Percentiles rank a stretch among this genome's conserved stretches.
phyloP scores from a whole-genome alignment of 228 moss, liverwort and hornwort species.

The Sphagnum magellanicum region DNA sequence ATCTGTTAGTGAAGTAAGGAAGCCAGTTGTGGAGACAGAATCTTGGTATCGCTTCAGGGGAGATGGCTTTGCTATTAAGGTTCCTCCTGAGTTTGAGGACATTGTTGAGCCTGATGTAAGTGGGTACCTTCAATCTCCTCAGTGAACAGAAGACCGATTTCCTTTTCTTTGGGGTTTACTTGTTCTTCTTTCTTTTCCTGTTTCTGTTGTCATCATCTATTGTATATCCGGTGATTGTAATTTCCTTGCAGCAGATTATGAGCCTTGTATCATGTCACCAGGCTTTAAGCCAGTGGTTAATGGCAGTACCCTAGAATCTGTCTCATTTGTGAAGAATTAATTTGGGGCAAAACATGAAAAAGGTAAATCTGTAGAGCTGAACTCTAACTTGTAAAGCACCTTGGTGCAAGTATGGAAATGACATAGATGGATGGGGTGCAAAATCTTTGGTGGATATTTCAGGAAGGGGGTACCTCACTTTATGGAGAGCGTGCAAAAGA shows the following conservation, averaged over 20 bases:
- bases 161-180: neutral
- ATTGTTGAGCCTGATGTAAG: slow-evolving; percentile 72
- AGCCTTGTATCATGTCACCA: too few relatives aligned
- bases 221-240: too few relatives aligned
- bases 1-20: slow-evolving; percentile 14
- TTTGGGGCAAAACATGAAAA: too few relatives aligned
- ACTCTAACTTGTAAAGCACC: too few relatives aligned
- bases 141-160: neutral
- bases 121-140: neutral
- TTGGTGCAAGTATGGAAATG: too few relatives aligned
- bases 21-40: slow-evolving; percentile 36
- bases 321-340: too few relatives aligned
- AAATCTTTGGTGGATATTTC: neutral
- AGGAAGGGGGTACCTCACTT: slow-evolving; percentile 58
- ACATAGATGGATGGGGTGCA: too few relatives aligned
- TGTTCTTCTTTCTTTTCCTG: neutral
- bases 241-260: too few relatives aligned
- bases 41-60: slow-evolving; percentile 83
- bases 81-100: slow-evolving; percentile 89
- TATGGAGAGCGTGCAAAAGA: slow-evolving; percentile 91
- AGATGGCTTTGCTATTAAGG: slow-evolving; percentile 70
- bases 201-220: neutral
- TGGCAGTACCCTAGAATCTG: too few relatives aligned
- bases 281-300: too few relatives aligned
- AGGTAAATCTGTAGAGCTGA: too few relatives aligned